Evolutionary conservation across 2,329 filamentous ascomycete genomes (phyloP), one percentile per base, ranked within the genome.

Genomic region (Pyrenophora tritici-repentis): DNA sequence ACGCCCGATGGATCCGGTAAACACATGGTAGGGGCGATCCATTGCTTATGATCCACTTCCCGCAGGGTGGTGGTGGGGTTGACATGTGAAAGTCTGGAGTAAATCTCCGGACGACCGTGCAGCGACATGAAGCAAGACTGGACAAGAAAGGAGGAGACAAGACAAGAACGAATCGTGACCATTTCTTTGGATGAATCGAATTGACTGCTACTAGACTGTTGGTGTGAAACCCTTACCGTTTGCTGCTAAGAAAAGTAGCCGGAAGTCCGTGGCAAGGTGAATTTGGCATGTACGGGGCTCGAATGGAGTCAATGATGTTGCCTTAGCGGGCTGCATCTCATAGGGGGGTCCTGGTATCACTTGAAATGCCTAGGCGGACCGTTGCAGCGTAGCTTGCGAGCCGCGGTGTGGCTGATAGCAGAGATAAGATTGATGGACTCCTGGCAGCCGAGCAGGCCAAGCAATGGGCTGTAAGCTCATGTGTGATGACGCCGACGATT

Each of bases 21-120:
- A 48, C 49, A 45, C 46, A 43, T 47, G 45, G 40, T 59, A 59
- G 58, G 56, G 54, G 58, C 59, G 53, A 61, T 59, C 53, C 40
- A 47, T 18, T 40, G 42, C 29, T 24, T 41, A 43, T 44, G 51
- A 52, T 56, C 54, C 52, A 52, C 51, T 52, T 53, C 31, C 42
- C 40, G 18, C 38, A 32, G 33, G 34, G 44, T 40, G 37, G 37
- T 20, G 16, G 39, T 44, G 34, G 46, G 48, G 42, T 58, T 59
- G 54, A 34, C 60, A 63, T 60, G 58, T 63, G 60, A 63, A 61
- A 61, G 58, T 57, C 54, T 61, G 58, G 58, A 60, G 58, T 51
- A 55, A 37, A 38, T 12, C 5, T 20, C 16, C 34, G 26, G 26
- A 10, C 10, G 13, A 9, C 26, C 26, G 26, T 29, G 26, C 26